These are phyloP conservation scores for Fusarium hainanense DNA, from an alignment of 2,329 filamentous ascomycete species.

Conservation along the genomic window DNA sequence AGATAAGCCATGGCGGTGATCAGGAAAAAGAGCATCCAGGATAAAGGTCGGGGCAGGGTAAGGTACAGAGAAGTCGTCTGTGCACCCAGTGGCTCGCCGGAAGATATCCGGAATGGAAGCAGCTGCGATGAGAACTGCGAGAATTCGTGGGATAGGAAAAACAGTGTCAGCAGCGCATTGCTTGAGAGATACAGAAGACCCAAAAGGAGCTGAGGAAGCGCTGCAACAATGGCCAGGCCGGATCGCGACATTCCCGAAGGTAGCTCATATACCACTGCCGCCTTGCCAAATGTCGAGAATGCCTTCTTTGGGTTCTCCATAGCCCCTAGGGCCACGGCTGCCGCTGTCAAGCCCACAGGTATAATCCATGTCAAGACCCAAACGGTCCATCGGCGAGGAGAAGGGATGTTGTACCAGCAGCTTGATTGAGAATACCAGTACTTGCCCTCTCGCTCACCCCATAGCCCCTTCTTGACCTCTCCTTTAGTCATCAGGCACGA, in stretches of 20 bases:
- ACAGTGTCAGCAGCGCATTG: conserved; percentile 60
- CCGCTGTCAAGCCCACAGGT: conserved; percentile 52
- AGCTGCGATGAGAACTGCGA: conserved; percentile 54
- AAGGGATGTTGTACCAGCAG: conserved; percentile 60
- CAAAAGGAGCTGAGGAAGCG: conserved; percentile 62
- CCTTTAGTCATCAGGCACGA: conserved; percentile 60
- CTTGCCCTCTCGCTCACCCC: conserved; percentile 57
- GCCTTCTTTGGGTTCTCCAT: conserved; percentile 42
- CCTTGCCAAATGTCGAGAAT: conserved; percentile 54
- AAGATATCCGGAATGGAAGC: conserved; percentile 59
- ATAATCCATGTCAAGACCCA: conserved; percentile 54
- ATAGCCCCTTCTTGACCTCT: conserved; percentile 57
- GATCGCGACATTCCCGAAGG: conserved; percentile 42
- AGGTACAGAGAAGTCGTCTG: conserved; percentile 62
- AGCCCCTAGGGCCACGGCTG: conserved; percentile 54
- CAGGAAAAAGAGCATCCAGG: conserved; percentile 57
- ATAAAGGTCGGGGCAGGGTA: conserved; percentile 60
- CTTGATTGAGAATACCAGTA: conserved; percentile 56
- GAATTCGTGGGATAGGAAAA: conserved; percentile 63
- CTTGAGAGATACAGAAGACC: conserved; percentile 59
- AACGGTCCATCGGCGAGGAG: conserved; percentile 56
- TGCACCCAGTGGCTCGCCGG: conserved; percentile 54
- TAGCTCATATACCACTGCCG: conserved; percentile 51
- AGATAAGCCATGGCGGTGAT: conserved; percentile 59
- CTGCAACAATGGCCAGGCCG: conserved; percentile 54